A percentile compares a stretch with the other conserved stretches of the same genome.
phyloP scores from a whole-genome alignment of 805 yeast genomes.

The Candida chauliodis region DNA sequence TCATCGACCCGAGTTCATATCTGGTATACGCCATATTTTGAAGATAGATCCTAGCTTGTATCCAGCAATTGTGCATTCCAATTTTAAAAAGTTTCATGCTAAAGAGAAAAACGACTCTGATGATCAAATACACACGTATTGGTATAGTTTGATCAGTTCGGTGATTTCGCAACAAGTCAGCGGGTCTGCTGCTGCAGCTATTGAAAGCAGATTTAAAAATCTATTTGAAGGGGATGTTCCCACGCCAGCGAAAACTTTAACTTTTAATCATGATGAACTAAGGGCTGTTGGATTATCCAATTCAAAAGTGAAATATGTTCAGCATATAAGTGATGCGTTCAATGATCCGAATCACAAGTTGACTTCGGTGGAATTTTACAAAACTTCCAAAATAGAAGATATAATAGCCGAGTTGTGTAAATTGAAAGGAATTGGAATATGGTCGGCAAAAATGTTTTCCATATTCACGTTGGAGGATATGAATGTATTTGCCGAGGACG shows the following conservation, averaged over 20 bases:
- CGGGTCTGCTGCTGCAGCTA: slow-evolving; percentile 75
- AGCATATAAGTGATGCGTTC: slow-evolving; percentile 52
- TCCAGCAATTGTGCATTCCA: slow-evolving; percentile 25
- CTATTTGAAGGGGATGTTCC: slow-evolving; percentile 42
- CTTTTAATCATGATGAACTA: slow-evolving; percentile 43
- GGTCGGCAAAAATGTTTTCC: slow-evolving; percentile 90
- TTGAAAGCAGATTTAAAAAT: slow-evolving; percentile 44
- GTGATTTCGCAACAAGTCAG: slow-evolving; percentile 73
- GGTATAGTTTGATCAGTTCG: slow-evolving; percentile 34
- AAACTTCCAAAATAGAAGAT: slow-evolving; percentile 36
- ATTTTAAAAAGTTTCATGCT: slow-evolving; percentile 21
- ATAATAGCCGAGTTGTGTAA: slow-evolving; percentile 46
- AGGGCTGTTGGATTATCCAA: slow-evolving; percentile 65
- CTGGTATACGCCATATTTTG: slow-evolving; percentile 28
- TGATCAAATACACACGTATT: slow-evolving; percentile 26
- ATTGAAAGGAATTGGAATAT: slow-evolving; percentile 72
- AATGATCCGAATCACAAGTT: slow-evolving; percentile 33
- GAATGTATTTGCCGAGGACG: slow-evolving; percentile 74
- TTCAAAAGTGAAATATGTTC: slow-evolving; percentile 63
- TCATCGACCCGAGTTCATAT: slow-evolving; percentile 32
- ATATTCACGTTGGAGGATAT: slow-evolving; percentile 62
- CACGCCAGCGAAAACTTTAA: slow-evolving; percentile 45
- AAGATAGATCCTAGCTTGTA: slow-evolving; percentile 32
- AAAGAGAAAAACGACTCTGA: slow-evolving; percentile 1
- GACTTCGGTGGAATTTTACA: slow-evolving; percentile 34